Base-by-base conservation (phyloP, 345 rosid species). In the Syzygium aqueum region DNA sequence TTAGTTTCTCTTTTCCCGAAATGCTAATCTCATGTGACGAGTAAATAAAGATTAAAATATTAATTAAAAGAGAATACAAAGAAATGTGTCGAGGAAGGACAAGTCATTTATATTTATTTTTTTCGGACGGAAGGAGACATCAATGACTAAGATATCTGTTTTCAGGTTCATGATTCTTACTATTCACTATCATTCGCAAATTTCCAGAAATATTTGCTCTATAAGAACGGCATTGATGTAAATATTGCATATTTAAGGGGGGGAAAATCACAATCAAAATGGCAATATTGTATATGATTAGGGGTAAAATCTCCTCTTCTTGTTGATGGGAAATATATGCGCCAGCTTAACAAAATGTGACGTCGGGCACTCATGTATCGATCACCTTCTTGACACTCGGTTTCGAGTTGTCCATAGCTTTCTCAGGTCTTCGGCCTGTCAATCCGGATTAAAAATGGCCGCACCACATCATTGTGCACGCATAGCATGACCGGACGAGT, bases 71-170 rank as follows among this genome's bases (percentile, higher is more conserved):
- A 33, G 12, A 67, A 73, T 37, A 37, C 33, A 73, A 37, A 73
- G 8, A 19, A 73, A 16, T 4, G 3, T 3, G 11, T 30, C 5
- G 3, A 30, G 5, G 3, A 2, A 2, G 1, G 3, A 17, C 11
- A 0, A 16, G 27, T 0, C 8, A 0, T 23, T 27, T 0, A 57
- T 57, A 25, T 57, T 25, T 57, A 57, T 57, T 25, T 57, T 57
- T 10, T 5, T 5, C 1, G 15, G 28, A 57, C 0, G 0, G 5
- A 57, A 57, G 7, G 27, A 0, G 15, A 0, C 3, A 0, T 13
- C 1, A 4, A n/a, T n/a, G 28, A 61, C 8, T 61, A 61, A 0
- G 73, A 0, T 61, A 13, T n/a, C 15, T n/a, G 2, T 61, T n/a
- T 61, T 61, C n/a, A 1, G 3, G 13, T 61, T 6, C 4, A 61